Evolutionary conservation across 129 eudicot species (phyloP).

Genomic region (Arctium lappa): DNA sequence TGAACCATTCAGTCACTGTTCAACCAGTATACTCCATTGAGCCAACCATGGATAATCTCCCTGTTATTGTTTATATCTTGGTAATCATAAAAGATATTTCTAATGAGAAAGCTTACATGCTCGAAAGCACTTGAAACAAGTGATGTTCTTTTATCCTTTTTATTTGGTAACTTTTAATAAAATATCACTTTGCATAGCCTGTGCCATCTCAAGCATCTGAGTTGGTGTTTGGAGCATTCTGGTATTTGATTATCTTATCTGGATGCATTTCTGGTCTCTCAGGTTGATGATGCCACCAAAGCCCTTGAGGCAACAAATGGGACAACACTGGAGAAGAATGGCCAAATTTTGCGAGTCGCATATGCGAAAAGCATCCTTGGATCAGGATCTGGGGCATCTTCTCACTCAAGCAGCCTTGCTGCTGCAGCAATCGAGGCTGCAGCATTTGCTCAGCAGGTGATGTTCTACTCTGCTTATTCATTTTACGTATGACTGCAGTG

Average conservation of each 20-base stretch:
- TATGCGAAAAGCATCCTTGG: slow-evolving; percentile 97
- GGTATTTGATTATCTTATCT: background rate
- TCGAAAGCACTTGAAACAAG: too few species aligned
- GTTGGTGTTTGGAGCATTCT: background rate
- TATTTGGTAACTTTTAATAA: background rate
- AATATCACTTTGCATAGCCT: too few species aligned
- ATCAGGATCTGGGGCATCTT: slow-evolving; percentile 63
- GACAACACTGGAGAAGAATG: slow-evolving; percentile 80
- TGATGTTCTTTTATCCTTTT: background rate
- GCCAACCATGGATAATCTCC: too few species aligned
- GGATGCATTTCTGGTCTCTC: slow-evolving; percentile 7
- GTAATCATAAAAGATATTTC: too few species aligned
- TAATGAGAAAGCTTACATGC: too few species aligned
- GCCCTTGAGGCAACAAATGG: slow-evolving; percentile 95
- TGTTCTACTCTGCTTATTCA: background rate
- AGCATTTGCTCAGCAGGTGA: slow-evolving; percentile 92
- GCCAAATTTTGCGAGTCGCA: slow-evolving; percentile 94
- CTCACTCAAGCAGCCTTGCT: slow-evolving; percentile 96
- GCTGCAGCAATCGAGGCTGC: slow-evolving; percentile 99
- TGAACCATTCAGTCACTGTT: too few species aligned
- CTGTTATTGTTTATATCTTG: too few species aligned
- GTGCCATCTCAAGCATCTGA: background rate
- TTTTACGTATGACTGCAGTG: too few species aligned
- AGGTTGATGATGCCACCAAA: slow-evolving; percentile 97
- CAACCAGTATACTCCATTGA: too few species aligned